Evolutionary conservation across 768 basidiomycete genomes (phyloP), one percentile per base, ranked within the genome.

Genomic region (Mycena sanguinolenta): DNA sequence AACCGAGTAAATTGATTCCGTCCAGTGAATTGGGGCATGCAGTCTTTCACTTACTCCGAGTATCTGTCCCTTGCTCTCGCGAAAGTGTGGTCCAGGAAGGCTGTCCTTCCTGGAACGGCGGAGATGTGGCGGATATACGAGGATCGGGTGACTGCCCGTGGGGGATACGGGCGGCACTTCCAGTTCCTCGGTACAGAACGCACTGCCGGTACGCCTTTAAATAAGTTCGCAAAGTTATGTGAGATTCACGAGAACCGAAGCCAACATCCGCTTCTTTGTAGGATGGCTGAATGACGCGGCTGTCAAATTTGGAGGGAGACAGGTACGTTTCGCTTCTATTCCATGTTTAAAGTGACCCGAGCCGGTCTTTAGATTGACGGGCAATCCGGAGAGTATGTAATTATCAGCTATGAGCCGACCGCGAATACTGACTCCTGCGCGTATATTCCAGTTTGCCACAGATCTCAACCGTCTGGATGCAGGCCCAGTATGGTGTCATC

Each of bases 221-320:
- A 19, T 32, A 6, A 36, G 34, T 42, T 23, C 5, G 30, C 8
- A n/a, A 28, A 13, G 17, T 14, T 7, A 14, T 17, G 14, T 13
- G n/a, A 4, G 23, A 46, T 32, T 70, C 7, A 46, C 39, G 9
- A 32, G 12, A 4, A 3, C 10, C 46, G n/a, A 8, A 82, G 82
- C 71, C 3, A 75, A 66, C 38, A 75, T 81, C 17, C 77, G 80
- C 10, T 81, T 78, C 75, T 81, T 82, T 57, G 73, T 80, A 32
- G 82, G 79, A 13, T 85, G 83, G 84, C 72, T 85, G 4, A 83
- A 85, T 59, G 77, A 76, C 5, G 83, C 82, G 2, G 83, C 83
- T 50, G 77, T 78, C 39, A 79, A 80, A 59, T 81, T 82, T 66
- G 83, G 83, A 5, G 83, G 82, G 23, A 74, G 76, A 64, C 82